Evolutionary conservation across 176 grass and related monocot species (phyloP).

Genomic region (Eleusine coracana): DNA sequence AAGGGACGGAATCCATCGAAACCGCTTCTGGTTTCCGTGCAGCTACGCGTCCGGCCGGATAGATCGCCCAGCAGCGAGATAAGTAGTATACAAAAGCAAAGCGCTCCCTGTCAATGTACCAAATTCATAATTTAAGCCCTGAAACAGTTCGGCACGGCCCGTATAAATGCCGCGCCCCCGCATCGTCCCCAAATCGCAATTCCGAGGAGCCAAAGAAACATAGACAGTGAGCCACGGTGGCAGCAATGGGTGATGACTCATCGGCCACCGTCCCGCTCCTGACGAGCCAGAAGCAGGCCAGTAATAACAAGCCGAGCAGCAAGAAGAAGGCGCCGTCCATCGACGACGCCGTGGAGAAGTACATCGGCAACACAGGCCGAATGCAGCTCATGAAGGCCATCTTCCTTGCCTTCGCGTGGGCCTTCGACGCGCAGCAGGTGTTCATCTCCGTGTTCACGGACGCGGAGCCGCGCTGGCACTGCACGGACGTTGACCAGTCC

Average conservation of each 20-base stretch:
- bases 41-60: not conserved
- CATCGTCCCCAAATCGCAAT: slow-evolving; percentile 27
- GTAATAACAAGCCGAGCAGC: not conserved
- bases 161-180: slow-evolving; percentile 23
- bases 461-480: slow-evolving; percentile 77
- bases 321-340: slow-evolving; percentile 44
- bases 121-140: not conserved
- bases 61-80: too few relatives aligned
- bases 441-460: slow-evolving; percentile 96
- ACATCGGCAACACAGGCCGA: slow-evolving; percentile 47
- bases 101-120: not conserved
- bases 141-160: not conserved
- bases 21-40: not conserved
- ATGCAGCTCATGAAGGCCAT: slow-evolving; percentile 64
- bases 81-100: not conserved
- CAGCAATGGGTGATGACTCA: slow-evolving; percentile 40
- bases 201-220: not conserved
- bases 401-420: slow-evolving; percentile 72
- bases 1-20: not conserved
- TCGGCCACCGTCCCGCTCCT: slow-evolving; percentile 54
- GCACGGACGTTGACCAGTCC: slow-evolving; percentile 20
- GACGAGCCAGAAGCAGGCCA: slow-evolving; percentile 13
- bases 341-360: slow-evolving; percentile 72
- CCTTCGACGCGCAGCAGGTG: slow-evolving; percentile 93
- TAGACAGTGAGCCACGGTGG: not conserved